A percentile compares a stretch with the other conserved stretches of the same genome.
Evolutionary conservation across 495 filamentous ascomycete species (phyloP).

Genomic region (Penicillium odoratum): DNA sequence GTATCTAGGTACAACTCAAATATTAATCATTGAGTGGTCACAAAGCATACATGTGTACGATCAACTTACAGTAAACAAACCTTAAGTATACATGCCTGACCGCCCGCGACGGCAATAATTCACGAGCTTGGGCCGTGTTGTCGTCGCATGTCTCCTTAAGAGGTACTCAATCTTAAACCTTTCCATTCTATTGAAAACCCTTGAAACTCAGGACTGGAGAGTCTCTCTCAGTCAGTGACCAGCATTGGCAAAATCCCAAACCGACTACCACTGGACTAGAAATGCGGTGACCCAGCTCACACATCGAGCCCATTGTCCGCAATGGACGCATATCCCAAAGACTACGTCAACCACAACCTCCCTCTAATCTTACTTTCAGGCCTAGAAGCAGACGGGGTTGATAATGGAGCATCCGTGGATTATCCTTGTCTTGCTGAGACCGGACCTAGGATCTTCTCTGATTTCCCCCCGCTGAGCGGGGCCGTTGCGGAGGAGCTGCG

Average conservation of each 20-base stretch:
- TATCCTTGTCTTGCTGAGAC: conserved; percentile 59
- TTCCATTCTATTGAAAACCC: background rate
- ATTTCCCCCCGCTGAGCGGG: conserved; percentile 64
- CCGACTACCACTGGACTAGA: conserved; percentile 15
- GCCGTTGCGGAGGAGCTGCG: conserved; percentile 66
- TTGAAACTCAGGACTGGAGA: too few relatives aligned
- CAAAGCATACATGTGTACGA: too few relatives aligned
- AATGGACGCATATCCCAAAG: conserved; percentile 87
- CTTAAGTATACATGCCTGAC: background rate
- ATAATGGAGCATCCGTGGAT: conserved; percentile 5
- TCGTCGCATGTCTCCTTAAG: background rate
- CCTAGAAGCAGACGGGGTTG: conserved; percentile 45
- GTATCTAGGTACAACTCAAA: too few relatives aligned
- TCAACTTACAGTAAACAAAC: too few relatives aligned
- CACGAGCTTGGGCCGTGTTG: background rate
- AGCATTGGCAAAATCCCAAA: background rate
- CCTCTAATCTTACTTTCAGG: conserved; percentile 80
- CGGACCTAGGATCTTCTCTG: conserved; percentile 62
- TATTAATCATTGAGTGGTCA: too few relatives aligned
- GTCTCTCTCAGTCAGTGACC: background rate
- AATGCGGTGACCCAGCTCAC: conserved; percentile 41
- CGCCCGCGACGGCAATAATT: conserved; percentile 7
- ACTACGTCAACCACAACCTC: conserved; percentile 78
- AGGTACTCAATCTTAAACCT: background rate
- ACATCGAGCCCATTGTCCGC: conserved; percentile 37